Conservation (phyloP, 345 rosid species). For the Erysimum cheiranthoides region DNA sequence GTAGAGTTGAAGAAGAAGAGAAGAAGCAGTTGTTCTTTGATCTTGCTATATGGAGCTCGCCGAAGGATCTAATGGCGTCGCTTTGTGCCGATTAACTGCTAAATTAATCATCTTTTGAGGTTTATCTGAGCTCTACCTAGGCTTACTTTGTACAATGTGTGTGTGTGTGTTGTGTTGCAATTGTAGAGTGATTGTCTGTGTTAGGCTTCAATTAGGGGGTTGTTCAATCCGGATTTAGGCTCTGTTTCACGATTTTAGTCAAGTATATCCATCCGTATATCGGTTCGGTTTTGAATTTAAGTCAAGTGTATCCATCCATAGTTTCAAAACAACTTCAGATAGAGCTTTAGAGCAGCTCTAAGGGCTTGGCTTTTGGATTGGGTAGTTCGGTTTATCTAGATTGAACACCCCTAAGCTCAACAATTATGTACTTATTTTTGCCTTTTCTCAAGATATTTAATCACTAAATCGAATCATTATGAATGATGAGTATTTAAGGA, state of each 20-base stretch:
- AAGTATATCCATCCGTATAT: background rate
- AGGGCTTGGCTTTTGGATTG: background rate
- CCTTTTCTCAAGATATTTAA: background rate
- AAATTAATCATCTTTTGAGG: background rate
- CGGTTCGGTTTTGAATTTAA: no score
- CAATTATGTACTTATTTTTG: background rate
- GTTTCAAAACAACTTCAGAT: no score
- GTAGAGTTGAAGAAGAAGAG: constrained; percentile 56
- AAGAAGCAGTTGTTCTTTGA: constrained; percentile 51
- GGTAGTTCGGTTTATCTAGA: background rate
- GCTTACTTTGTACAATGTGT: constrained; percentile 33
- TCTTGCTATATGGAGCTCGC: constrained; percentile 83
- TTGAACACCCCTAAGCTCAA: background rate
- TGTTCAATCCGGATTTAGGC: background rate
- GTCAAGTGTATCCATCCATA: no score
- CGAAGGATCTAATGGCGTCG: constrained; percentile 65
- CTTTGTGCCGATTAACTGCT: constrained; percentile 54
- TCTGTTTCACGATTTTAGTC: background rate
- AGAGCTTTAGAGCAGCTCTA: no score
- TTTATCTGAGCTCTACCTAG: background rate
- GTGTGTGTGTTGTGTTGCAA: constrained; percentile 3
- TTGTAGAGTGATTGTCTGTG: constrained; percentile 13
- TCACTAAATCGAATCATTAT: background rate
- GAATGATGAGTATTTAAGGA: background rate
- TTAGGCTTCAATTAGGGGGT: background rate